Evolutionary conservation across 371 early-diverging fungal species (phyloP), one percentile per base, ranked within the genome.

Genomic region (Apophysomyces elegans): DNA sequence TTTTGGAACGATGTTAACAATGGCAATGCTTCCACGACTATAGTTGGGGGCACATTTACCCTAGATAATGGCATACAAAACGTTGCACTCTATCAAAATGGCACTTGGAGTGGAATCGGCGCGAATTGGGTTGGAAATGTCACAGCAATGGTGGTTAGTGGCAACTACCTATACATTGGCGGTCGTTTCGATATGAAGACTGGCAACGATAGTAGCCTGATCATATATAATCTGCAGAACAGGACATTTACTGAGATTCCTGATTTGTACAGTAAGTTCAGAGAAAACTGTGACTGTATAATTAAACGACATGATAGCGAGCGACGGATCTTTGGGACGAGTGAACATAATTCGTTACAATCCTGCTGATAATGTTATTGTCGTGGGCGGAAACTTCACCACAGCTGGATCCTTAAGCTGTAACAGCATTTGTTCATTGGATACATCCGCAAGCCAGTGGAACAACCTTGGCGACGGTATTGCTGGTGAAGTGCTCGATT

Each of bases 341-440:
- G 78, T 89, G 36, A 81, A 84, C 57, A 65, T 74, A 11, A 79
- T 88, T 41, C 78, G 75, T 36, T 64, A 67, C 37, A 68, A 69
- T 7, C 70, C 74, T 4, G 61, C 70, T 9, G 67, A 67, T 35
- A 61, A 65, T 0, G 35, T 59, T 14, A 68, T 88, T 7, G 47
- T 85, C 32, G 65, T 89, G 5, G 88, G 78, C n/a, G 89, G 89
- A 8, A 76, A 77, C 35, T 89, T 89, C 64, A 75, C 71, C 7
- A 76, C 78, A 1, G 75, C 84, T n/a, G 88, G 83, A 0, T 72
- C 67, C 1, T 47, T 84, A n/a, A 36, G 56, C 0, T 89, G 89
- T 37, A 47, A 76, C 13, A 66, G 68, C 14, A 61, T 89, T 7
- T 89, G 89, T 62, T 50, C 65, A 1, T 61, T 84, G 1, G 69